These are phyloP conservation scores for Diaporthe vexans DNA, from an alignment of 2,329 filamentous ascomycete species.

Conservation along the genomic window DNA sequence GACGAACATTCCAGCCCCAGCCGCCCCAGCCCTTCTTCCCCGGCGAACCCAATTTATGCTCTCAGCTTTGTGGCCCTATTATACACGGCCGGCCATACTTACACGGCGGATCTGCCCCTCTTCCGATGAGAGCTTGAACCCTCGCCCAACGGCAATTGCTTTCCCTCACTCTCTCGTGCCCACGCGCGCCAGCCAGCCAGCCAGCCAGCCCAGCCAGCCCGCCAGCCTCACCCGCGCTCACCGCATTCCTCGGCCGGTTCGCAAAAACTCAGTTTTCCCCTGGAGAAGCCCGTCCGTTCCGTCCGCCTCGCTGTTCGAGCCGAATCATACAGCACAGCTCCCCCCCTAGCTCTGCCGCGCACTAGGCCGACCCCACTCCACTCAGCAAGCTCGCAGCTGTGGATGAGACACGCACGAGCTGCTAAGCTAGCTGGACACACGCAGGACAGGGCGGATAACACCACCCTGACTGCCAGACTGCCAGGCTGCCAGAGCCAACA, in stretches of 20 bases:
- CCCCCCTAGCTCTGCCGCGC: neutral
- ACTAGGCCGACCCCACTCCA: constrained; percentile 31
- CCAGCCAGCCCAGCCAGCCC: no score
- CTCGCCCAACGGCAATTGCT: constrained; percentile 21
- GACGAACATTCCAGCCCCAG: neutral
- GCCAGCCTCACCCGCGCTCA: constrained; percentile 7
- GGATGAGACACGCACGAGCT: constrained; percentile 8
- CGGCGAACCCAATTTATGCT: constrained; percentile 16
- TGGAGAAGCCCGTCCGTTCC: neutral
- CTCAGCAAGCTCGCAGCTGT: neutral
- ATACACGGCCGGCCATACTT: constrained; percentile 1
- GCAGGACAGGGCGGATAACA: neutral
- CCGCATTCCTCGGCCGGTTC: constrained; percentile 24
- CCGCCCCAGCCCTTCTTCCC: neutral
- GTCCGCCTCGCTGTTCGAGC: neutral
- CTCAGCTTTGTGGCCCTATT: neutral
- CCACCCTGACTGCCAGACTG: no score
- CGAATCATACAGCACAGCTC: neutral
- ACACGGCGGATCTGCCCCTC: constrained; percentile 29
- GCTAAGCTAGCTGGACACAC: no score
- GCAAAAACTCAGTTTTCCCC: constrained; percentile 26
- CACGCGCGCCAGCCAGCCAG: constrained; percentile 19
- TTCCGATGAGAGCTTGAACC: constrained; percentile 21
- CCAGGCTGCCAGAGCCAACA: no score
- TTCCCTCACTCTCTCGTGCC: constrained; percentile 28